phyloP scores from a whole-genome alignment of 1,284 basidiomycete species.

The Caloboletus inedulis region DNA sequence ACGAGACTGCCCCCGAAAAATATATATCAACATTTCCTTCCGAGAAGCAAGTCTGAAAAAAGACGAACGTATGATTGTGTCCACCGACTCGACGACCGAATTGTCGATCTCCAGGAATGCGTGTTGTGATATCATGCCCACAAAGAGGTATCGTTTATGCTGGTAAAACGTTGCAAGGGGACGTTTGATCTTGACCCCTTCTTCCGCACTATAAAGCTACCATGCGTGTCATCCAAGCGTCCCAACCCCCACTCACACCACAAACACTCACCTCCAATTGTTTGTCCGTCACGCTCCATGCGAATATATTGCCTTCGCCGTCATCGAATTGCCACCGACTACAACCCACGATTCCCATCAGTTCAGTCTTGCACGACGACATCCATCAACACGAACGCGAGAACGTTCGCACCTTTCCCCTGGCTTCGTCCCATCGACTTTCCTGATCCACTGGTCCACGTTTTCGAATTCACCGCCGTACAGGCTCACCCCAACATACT shows the following conservation, averaged over 20 bases:
- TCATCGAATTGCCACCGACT: slow-evolving; percentile 30
- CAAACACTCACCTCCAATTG: slow-evolving; percentile 15
- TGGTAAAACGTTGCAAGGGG: slow-evolving; percentile 37
- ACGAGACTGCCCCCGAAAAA: slow-evolving; percentile 17
- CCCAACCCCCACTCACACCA: not conserved
- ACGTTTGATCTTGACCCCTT: slow-evolving; percentile 9
- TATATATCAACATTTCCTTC: slow-evolving; percentile 4
- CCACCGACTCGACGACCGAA: slow-evolving; percentile 35
- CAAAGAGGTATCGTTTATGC: slow-evolving; percentile 36
- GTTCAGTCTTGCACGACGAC: not conserved
- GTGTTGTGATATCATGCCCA: slow-evolving; percentile 37
- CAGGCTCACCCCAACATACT: slow-evolving; percentile 19
- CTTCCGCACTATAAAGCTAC: slow-evolving; percentile 19
- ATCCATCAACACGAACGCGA: not conserved
- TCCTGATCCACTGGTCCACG: slow-evolving; percentile 20
- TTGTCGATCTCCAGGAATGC: slow-evolving; percentile 40
- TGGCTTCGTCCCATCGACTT: slow-evolving; percentile 10
- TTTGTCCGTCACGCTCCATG: slow-evolving; percentile 15
- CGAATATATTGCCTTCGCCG: slow-evolving; percentile 21
- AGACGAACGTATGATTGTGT: slow-evolving; percentile 37
- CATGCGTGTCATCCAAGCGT: not conserved
- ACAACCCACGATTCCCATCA: slow-evolving; percentile 2
- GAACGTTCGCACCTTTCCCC: slow-evolving; percentile 18
- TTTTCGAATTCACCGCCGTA: slow-evolving; percentile 10
- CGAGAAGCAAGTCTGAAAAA: not conserved